phyloP scores from a whole-genome alignment of 2,329 filamentous ascomycete genomes.

The Phialocephala sp. region DNA sequence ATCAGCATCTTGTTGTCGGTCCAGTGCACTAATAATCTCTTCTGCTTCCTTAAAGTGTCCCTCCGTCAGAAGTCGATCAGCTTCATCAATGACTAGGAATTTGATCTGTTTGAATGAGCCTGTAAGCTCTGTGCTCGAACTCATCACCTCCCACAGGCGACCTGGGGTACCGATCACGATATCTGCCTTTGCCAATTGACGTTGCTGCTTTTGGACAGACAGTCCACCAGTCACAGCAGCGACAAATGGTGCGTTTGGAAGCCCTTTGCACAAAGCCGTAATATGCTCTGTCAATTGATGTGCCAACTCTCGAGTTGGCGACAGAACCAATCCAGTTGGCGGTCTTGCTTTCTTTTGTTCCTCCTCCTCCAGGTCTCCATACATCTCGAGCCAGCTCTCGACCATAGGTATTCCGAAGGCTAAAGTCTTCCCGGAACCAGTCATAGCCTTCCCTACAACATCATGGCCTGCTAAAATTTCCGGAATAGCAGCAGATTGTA shows the following conservation, averaged over 20 bases:
- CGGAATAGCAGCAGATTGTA: constrained; percentile 82
- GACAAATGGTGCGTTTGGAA: constrained; percentile 70
- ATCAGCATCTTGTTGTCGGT: constrained; percentile 62
- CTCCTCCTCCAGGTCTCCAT: constrained; percentile 48
- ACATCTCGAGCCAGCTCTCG: constrained; percentile 73
- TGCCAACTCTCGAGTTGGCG: constrained; percentile 90
- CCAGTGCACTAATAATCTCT: constrained; percentile 82
- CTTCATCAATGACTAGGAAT: constrained; percentile 92
- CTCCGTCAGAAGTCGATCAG: constrained; percentile 87
- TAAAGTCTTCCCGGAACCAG: constrained; percentile 94
- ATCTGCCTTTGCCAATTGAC: constrained; percentile 82
- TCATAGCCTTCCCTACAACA: constrained; percentile 94
- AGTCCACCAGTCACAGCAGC: constrained; percentile 91
- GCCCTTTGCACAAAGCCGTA: constrained; percentile 69
- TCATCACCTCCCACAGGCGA: constrained; percentile 91
- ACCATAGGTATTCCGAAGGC: constrained; percentile 94
- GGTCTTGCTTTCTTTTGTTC: constrained; percentile 47
- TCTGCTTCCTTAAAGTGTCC: constrained; percentile 95
- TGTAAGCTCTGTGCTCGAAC: constrained; percentile 72
- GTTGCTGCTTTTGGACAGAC: constrained; percentile 92
- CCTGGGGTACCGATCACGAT: constrained; percentile 94
- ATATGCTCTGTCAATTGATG: constrained; percentile 90
- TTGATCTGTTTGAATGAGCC: constrained; percentile 72
- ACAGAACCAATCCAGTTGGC: constrained; percentile 81
- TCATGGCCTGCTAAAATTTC: constrained; percentile 83